phyloP scores from a whole-genome alignment of 805 yeast species.

The Zygosaccharomyces kombuchaensis region DNA sequence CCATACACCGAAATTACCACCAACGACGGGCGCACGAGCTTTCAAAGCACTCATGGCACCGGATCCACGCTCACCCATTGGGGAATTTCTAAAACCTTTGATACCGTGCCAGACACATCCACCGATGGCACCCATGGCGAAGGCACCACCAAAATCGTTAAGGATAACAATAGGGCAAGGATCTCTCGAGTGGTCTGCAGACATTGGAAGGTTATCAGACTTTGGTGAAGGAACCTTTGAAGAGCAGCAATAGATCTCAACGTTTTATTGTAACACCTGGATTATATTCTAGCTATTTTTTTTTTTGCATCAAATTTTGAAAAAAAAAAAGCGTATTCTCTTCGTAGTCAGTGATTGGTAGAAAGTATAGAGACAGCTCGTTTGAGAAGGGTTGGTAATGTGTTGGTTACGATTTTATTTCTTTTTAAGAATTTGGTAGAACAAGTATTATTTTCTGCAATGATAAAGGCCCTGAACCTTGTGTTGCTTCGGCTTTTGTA shows the following conservation, averaged over 20 bases:
- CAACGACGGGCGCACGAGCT: constrained; percentile 96
- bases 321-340: background rate
- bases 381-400: constrained; percentile 12
- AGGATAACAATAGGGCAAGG: constrained; percentile 97
- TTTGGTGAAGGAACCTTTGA: background rate
- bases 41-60: constrained; percentile 90
- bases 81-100: constrained; percentile 97
- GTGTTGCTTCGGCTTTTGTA: too few species aligned
- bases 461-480: too few species aligned
- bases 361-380: too few species aligned
- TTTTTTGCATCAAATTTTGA: background rate
- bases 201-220: constrained; percentile 41
- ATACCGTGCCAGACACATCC: constrained; percentile 99
- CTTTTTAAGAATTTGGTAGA: too few species aligned
- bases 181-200: constrained; percentile 97
- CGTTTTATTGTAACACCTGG: background rate
- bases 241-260: background rate
- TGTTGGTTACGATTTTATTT: too few species aligned
- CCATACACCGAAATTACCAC: constrained; percentile 99
- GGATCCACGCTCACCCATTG: constrained; percentile 88
- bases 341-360: background rate
- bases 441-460: too few species aligned
- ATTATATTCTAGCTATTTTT: background rate
- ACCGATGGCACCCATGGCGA: constrained; percentile 98
- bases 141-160: constrained; percentile 98